These are phyloP conservation scores for Fagopyrum tataricum DNA, from an alignment of 148 eudicot genomes.

Conservation along the genomic window DNA sequence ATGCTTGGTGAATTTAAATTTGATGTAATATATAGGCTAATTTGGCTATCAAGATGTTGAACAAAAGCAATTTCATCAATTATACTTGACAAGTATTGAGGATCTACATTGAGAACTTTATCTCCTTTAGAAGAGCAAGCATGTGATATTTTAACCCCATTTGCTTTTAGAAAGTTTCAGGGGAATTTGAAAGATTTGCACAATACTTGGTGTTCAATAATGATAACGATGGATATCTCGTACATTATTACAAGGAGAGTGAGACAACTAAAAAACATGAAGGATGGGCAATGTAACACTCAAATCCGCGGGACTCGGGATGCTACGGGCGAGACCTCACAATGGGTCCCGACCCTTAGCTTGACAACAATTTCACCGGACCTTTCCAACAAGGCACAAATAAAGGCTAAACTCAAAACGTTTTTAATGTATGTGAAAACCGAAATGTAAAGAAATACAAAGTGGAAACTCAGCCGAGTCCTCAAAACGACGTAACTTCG, in stretches of 20 bases:
- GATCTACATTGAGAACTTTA: neutral
- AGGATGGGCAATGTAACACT: no score
- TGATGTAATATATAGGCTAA: neutral
- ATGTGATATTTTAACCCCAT: neutral
- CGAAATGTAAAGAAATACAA: no score
- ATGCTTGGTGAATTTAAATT: no score
- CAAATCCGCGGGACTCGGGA: no score
- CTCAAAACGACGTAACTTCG: no score
- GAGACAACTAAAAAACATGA: neutral
- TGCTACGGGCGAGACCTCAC: no score
- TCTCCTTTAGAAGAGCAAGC: slow-evolving; percentile 11
- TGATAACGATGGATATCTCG: neutral
- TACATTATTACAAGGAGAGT: neutral
- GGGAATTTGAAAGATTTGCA: slow-evolving; percentile 1
- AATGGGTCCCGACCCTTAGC: no score
- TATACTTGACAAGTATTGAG: neutral
- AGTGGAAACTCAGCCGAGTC: no score
- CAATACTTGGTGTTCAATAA: neutral
- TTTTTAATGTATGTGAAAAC: no score
- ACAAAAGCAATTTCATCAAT: neutral
- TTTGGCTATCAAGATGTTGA: neutral
- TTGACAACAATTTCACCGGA: no score
- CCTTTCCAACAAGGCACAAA: no score
- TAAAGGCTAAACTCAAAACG: no score
- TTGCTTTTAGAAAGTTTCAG: slow-evolving; percentile 10